A percentile compares a stretch with the other conserved stretches of the same genome.
Conservation (phyloP, 2,329 filamentous ascomycete genomes). For the Pseudogymnoascus sp. region DNA sequence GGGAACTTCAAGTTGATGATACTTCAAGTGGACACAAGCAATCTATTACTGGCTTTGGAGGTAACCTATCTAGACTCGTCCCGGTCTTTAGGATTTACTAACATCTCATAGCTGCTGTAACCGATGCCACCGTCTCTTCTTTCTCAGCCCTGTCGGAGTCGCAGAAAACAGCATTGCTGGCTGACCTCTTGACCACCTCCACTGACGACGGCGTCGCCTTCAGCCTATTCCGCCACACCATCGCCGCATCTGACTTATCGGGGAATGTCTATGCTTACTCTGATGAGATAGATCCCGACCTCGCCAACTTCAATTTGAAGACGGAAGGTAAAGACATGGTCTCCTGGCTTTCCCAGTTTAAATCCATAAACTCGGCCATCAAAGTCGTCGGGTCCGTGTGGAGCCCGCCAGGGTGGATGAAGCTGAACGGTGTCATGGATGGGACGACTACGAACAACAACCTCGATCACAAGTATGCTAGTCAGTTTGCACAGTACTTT, state of each 20-base stretch:
- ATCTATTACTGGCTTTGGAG: conserved; percentile 36
- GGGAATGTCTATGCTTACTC: conserved; percentile 36
- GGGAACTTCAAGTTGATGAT: conserved; percentile 36
- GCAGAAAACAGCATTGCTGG: conserved; percentile 20
- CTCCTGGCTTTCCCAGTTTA: conserved; percentile 33
- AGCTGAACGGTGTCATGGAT: conserved; percentile 29
- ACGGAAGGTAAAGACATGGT: conserved; percentile 36
- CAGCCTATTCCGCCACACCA: conserved; percentile 35
- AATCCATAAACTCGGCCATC: conserved; percentile 30
- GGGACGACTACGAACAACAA: conserved; percentile 34
- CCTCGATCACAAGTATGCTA: conserved; percentile 33
- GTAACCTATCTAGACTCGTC: background rate
- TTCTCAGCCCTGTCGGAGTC: conserved; percentile 30
- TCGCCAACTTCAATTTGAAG: conserved; percentile 32
- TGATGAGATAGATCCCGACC: conserved; percentile 30
- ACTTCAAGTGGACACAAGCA: conserved; percentile 34
- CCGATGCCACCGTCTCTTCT: conserved; percentile 36
- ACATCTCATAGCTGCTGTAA: conserved; percentile 29
- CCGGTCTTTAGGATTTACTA: background rate
- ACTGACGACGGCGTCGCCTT: conserved; percentile 35
- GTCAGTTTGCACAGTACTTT: conserved; percentile 34
- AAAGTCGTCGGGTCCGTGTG: conserved; percentile 35
- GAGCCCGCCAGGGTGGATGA: conserved; percentile 39
- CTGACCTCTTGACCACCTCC: conserved; percentile 31
- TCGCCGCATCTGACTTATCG: conserved; percentile 36